Evolutionary conservation across 768 basidiomycete species (phyloP).

Genomic region (Kwoniella europaea): DNA sequence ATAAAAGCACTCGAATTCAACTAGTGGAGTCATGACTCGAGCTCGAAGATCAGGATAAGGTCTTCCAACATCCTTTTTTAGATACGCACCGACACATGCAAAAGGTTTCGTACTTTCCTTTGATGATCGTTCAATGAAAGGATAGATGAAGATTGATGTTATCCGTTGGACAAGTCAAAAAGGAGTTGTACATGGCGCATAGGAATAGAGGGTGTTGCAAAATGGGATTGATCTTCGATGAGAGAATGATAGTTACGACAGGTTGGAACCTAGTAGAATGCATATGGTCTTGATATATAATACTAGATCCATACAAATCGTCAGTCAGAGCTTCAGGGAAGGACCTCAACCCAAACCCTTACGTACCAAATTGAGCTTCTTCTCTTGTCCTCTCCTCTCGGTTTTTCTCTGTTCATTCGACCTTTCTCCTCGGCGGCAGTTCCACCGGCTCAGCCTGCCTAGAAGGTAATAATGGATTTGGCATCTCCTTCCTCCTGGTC

Average conservation of each 20-base stretch:
- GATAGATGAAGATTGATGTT: not conserved
- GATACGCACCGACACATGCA: not conserved
- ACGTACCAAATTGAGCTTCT: not conserved
- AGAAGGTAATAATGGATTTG: slow-evolving; percentile 38
- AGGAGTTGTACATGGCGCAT: not conserved
- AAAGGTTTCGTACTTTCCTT: not conserved
- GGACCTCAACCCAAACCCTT: too few species aligned
- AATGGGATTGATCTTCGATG: too few species aligned
- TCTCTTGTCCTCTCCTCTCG: not conserved
- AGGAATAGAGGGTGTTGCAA: not conserved
- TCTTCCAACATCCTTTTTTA: not conserved
- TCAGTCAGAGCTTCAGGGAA: too few species aligned
- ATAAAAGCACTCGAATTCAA: not conserved
- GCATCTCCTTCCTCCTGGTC: slow-evolving; percentile 31
- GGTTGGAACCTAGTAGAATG: too few species aligned
- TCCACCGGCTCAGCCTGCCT: slow-evolving; percentile 36
- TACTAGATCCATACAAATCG: too few species aligned
- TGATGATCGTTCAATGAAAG: not conserved
- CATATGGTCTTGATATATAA: too few species aligned
- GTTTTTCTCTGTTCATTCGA: slow-evolving; percentile 25
- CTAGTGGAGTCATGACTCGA: not conserved
- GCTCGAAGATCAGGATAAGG: not conserved
- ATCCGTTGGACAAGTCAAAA: not conserved
- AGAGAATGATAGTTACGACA: too few species aligned
- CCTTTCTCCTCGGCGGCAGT: slow-evolving; percentile 24